Evolutionary conservation across 108 stramenopile genomes (phyloP).

Genomic region (Epithemia pelagica): DNA sequence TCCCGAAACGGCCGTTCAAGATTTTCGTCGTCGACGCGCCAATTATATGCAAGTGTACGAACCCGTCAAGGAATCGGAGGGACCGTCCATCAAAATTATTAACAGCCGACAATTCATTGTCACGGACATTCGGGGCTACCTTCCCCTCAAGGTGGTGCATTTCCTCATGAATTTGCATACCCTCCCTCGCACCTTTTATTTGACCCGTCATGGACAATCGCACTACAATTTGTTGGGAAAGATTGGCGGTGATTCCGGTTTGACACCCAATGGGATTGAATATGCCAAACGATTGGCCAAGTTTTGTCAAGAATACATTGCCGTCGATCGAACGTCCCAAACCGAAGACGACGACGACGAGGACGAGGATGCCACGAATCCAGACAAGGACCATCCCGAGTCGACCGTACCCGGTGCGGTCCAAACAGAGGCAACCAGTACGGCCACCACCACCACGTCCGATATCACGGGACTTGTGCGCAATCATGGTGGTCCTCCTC

Average conservation of each 20-base stretch:
- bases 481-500: conserved; percentile 15
- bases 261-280: conserved; percentile 78
- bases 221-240: conserved; percentile 96
- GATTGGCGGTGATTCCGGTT: conserved; percentile 97
- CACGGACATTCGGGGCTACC: conserved; percentile 76
- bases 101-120: conserved; percentile 83
- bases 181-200: conserved; percentile 81
- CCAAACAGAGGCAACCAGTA: not conserved
- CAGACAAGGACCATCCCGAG: conserved; percentile 1
- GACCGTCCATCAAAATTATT: conserved; percentile 80
- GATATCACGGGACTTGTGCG: not conserved
- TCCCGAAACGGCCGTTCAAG: conserved; percentile 64
- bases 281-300: conserved; percentile 87
- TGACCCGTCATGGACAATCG: conserved; percentile 97
- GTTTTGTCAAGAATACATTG: conserved; percentile 83
- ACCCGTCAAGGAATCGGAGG: conserved; percentile 74
- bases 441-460: not conserved
- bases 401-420: not conserved
- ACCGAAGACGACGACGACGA: conserved; percentile 30
- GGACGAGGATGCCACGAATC: not conserved
- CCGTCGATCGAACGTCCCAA: conserved; percentile 18
- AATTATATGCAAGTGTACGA: conserved; percentile 86
- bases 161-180: conserved; percentile 93
- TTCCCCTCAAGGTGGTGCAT: conserved; percentile 84
- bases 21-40: conserved; percentile 79